Evolutionary conservation across 2,329 filamentous ascomycete genomes (phyloP), one percentile per base, ranked within the genome.

Genomic region (Exophiala phaeomuriformis): DNA sequence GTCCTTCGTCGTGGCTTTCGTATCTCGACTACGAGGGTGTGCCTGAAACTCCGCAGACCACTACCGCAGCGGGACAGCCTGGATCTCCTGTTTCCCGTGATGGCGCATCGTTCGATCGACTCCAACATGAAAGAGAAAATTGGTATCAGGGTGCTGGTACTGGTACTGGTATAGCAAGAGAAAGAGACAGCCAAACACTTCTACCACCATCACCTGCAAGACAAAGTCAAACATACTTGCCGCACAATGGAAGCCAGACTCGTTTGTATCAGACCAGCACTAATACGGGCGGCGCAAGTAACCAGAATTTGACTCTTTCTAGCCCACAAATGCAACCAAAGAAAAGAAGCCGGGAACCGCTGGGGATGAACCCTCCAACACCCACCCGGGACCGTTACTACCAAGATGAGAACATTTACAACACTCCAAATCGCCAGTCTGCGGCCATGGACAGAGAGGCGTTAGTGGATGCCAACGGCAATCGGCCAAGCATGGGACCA

Each of bases 301-400:
- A 19, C 29, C 55, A 46, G 32, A 31, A 29, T 6, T 45, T 60
- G n/a, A 10, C 49, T n/a, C 41, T 51, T 10, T 56, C 58, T 32
- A 37, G 55, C 36, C 44, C 51, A 3, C 42, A 49, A 10, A 45
- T 48, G n/a, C 50, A 60, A 7, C 45, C 47, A 8, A 61, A 55
- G 52, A 60, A 60, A 35, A 42, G 60, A 54, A 62, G 56, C 39
- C 54, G 56, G 63, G 72, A 74, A 39, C 74, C 74, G 2, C 63
- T 76, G 12, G 68, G 66, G 53, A 69, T 76, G 65, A 75, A 76
- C 48, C 72, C 72, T 27, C 72, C 72, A 19, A 73, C 71, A 4
- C 72, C 72, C 2, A 66, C 66, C 40, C 68, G 69, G 5, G 49
- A 63, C 12, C 59, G 19, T 19, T 19, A 64, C n/a, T 53, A 57